These are phyloP conservation scores for Zygotorulaspora mrakii DNA, from an alignment of 1,139 yeast genomes.

Conservation along the genomic window DNA sequence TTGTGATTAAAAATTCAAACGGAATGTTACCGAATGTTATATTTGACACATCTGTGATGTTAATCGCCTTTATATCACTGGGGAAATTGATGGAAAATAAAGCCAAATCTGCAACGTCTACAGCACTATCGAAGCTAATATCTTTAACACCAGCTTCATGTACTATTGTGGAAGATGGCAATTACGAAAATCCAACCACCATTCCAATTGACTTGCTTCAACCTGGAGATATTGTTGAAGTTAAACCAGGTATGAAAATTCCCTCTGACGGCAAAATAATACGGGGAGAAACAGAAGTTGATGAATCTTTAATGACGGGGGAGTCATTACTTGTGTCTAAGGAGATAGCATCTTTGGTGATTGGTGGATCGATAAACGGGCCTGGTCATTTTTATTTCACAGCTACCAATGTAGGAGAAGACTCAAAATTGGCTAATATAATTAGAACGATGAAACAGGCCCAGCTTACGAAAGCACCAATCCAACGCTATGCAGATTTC, in stretches of 20 bases:
- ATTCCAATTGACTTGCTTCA: conserved; percentile 77
- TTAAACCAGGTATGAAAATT: conserved; percentile 80
- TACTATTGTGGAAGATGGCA: conserved; percentile 46
- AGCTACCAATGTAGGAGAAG: conserved; percentile 70
- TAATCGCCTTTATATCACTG: conserved; percentile 73
- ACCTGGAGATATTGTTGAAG: conserved; percentile 67
- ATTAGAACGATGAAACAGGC: conserved; percentile 85
- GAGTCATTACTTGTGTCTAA: conserved; percentile 77
- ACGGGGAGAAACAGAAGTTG: conserved; percentile 75
- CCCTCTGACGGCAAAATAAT: conserved; percentile 88
- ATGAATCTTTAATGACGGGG: conserved; percentile 88
- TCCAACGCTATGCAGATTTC: conserved; percentile 82
- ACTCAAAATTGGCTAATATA: conserved; percentile 83
- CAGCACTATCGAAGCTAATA: conserved; percentile 75
- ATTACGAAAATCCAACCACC: conserved; percentile 21
- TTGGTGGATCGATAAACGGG: conserved; percentile 91
- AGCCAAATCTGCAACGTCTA: conserved; percentile 92
- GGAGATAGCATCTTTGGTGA: conserved; percentile 54
- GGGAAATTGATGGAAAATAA: conserved; percentile 90
- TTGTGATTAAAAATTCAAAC: conserved; percentile 33
- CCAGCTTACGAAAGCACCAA: conserved; percentile 83
- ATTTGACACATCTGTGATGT: conserved; percentile 86
- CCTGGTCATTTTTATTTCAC: conserved; percentile 65
- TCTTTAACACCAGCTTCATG: conserved; percentile 80
- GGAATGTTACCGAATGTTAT: conserved; percentile 59